These are phyloP conservation scores for Tagetes erecta DNA, from an alignment of 129 eudicot species.

Conservation along the genomic window DNA sequence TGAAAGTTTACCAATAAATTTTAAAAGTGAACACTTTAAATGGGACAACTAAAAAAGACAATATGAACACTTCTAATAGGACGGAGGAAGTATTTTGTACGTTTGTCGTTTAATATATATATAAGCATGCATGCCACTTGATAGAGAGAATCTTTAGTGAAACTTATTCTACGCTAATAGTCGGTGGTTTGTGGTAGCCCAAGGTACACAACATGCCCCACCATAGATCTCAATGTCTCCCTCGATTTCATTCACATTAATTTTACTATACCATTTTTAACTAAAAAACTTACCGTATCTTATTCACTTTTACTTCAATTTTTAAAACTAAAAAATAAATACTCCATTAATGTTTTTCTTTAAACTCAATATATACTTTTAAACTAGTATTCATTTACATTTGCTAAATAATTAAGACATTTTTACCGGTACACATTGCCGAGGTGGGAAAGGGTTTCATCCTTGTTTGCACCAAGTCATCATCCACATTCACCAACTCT, in stretches of 20 bases:
- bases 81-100: too few species aligned
- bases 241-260: background rate
- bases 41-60: too few species aligned
- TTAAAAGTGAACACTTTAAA: too few species aligned
- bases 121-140: background rate
- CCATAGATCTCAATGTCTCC: slow-evolving; percentile 12
- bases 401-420: background rate
- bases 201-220: slow-evolving; percentile 20
- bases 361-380: background rate
- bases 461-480: background rate
- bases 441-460: background rate
- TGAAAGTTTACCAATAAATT: too few species aligned
- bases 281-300: background rate
- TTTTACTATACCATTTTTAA: background rate
- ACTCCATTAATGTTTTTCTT: background rate
- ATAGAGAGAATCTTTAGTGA: background rate
- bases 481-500: background rate
- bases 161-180: slow-evolving; percentile 9
- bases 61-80: too few species aligned
- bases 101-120: background rate
- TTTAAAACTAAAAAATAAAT: background rate
- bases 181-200: slow-evolving; percentile 27
- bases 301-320: background rate
- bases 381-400: background rate
- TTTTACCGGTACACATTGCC: background rate